Conservation (phyloP, 768 basidiomycete species). For the Auricularia sp. region DNA sequence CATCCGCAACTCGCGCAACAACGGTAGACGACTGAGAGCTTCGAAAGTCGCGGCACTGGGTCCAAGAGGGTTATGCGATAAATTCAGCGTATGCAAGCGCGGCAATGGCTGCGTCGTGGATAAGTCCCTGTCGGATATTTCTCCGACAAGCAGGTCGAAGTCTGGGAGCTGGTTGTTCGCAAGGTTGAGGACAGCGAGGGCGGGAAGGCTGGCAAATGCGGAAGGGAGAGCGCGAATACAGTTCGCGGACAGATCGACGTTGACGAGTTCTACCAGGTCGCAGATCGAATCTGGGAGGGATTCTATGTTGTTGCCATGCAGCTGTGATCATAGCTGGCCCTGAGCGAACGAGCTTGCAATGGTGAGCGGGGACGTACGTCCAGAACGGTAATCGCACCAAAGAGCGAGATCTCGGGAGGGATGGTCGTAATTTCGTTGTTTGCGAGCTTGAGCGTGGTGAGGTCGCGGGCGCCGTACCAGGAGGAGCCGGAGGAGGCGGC, state of each 20-base stretch:
- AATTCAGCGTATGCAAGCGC: conserved; percentile 50
- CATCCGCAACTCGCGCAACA: conserved; percentile 43
- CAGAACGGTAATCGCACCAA: conserved; percentile 69
- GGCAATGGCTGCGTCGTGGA: conserved; percentile 40
- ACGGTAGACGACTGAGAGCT: conserved; percentile 35
- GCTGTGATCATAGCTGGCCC: conserved; percentile 25
- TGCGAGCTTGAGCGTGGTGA: conserved; percentile 65
- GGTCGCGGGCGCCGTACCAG: conserved; percentile 78
- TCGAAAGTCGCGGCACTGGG: conserved; percentile 46
- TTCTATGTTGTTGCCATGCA: conserved; percentile 63
- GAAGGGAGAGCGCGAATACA: conserved; percentile 49
- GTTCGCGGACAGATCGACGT: conserved; percentile 69
- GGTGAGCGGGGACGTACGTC: conserved; percentile 45
- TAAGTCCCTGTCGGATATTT: conserved; percentile 29
- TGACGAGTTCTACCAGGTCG: conserved; percentile 55
- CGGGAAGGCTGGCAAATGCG: conserved; percentile 58
- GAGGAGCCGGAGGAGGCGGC: conserved; percentile 32
- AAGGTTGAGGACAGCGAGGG: conserved; percentile 54
- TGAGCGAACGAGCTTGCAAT: conserved; percentile 3
- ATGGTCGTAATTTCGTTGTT: conserved; percentile 72
- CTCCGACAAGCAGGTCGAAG: conserved; percentile 29
- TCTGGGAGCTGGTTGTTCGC: conserved; percentile 57
- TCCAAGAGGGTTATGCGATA: conserved; percentile 54
- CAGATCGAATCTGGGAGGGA: conserved; percentile 55
- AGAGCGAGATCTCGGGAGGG: conserved; percentile 74